Percentiles rank a stretch among this genome's conserved stretches.
These are phyloP conservation scores for Garcia nutans DNA, from an alignment of 345 rosid species.

Conservation along the genomic window DNA sequence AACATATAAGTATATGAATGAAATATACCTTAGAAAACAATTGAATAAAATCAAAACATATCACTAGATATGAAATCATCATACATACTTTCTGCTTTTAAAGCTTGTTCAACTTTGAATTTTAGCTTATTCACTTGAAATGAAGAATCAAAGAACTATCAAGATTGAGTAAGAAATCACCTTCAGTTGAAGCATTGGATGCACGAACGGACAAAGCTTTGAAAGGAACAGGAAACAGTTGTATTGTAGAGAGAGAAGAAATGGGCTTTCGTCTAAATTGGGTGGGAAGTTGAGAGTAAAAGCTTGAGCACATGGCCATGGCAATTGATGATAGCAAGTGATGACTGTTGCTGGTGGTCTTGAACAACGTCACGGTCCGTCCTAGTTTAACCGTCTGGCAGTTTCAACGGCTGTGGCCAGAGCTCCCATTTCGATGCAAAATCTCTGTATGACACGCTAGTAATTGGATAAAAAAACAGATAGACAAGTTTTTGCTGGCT, in stretches of 20 bases:
- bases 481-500: neutral
- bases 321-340: constrained; percentile 36
- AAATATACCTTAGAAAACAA: neutral
- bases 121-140: too few species aligned
- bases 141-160: neutral
- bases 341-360: constrained; percentile 10
- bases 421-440: constrained; percentile 10
- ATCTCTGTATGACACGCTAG: neutral
- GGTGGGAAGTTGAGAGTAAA: constrained; percentile 55
- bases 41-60: neutral
- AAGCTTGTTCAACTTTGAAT: too few species aligned
- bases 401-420: neutral
- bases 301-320: constrained; percentile 62
- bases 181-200: constrained; percentile 36
- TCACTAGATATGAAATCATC: neutral
- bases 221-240: constrained; percentile 27
- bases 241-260: constrained; percentile 33
- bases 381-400: neutral
- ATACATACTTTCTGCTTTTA: neutral
- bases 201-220: constrained; percentile 55
- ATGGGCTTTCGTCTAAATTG: constrained; percentile 41
- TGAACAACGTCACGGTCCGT: constrained; percentile 16
- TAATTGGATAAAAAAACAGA: constrained; percentile 4
- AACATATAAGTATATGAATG: neutral
- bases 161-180: constrained; percentile 23